A percentile compares a stretch with the other conserved stretches of the same genome.
These are phyloP conservation scores for Ophiocordyceps polyrhachis-furcata DNA, from an alignment of 2,329 filamentous ascomycete genomes.

Conservation along the genomic window DNA sequence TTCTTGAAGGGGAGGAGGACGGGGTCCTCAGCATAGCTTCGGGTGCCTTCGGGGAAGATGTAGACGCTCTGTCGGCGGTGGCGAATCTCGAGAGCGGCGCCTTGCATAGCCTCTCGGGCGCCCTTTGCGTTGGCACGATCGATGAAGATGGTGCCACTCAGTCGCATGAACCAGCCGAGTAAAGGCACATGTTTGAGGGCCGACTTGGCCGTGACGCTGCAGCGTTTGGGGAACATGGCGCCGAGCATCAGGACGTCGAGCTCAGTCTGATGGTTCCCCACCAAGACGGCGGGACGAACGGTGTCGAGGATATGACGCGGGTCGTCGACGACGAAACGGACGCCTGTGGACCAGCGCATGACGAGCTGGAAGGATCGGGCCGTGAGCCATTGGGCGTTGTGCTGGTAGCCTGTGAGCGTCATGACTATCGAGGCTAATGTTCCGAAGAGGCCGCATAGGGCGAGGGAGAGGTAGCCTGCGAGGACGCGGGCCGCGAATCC, in stretches of 20 bases:
- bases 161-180: conserved; percentile 83
- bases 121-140: conserved; percentile 72
- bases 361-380: conserved; percentile 62
- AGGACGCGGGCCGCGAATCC: conserved; percentile 53
- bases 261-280: conserved; percentile 93
- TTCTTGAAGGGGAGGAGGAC: conserved; percentile 93
- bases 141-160: conserved; percentile 87
- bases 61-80: conserved; percentile 55
- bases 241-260: conserved; percentile 88
- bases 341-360: conserved; percentile 58
- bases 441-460: conserved; percentile 50
- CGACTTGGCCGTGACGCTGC: conserved; percentile 82
- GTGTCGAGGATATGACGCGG: conserved; percentile 40
- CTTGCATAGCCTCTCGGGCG: conserved; percentile 68
- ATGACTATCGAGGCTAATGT: conserved; percentile 55
- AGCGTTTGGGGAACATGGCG: conserved; percentile 74
- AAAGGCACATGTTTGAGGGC: conserved; percentile 63
- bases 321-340: conserved; percentile 60
- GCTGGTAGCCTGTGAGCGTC: conserved; percentile 50
- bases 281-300: conserved; percentile 67
- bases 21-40: conserved; percentile 71
- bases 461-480: conserved; percentile 43
- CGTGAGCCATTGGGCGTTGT: conserved; percentile 70
- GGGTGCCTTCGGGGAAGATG: conserved; percentile 84
- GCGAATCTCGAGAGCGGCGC: conserved; percentile 65